Evolutionary conservation across 345 rosid species (phyloP), one percentile per base, ranked within the genome.

Genomic region (Lagerstroemia speciosa): DNA sequence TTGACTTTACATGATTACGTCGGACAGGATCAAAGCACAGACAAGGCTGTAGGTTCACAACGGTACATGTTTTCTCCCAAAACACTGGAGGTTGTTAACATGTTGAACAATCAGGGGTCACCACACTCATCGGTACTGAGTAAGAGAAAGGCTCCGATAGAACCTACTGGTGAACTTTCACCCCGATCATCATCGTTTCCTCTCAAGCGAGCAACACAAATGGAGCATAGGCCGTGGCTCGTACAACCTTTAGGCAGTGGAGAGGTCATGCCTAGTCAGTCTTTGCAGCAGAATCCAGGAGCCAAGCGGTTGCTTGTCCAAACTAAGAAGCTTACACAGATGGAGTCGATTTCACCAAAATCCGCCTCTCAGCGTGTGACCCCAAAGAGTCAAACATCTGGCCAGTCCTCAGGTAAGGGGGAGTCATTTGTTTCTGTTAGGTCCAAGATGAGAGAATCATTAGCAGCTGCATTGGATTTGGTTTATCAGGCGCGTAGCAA

Each of bases 211-310:
- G 62, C 82, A 63, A 78, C 76, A 26, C 89, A 86, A 7, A 52
- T 70, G 74, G 93, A 91, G 67, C 86, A 70, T 74, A 88, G 93
- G 75, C 99, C 98, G 41, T 94, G 98, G 99, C 75, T 91, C 76
- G 88, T 83, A 70, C 89, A 70, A 32, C 58, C 87, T 50, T 62
- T 76, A 32, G 65, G 78, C 34, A 76, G 74, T 71, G 79, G 68
- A 71, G 65, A 36, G 72, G 62, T 71, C 55, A 58, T 71, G 7
- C 81, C 81, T 67, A 64, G 72, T 69, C 90, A 78, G 48, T 74
- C 83, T 8, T 26, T 73, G 68, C 71, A 80, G n/a, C 77, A 66
- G 67, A 50, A 69, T 24, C 75, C 80, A 4, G 76, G 78, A 64
- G 77, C 80, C 53, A 94, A 79, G 70, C 78, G 58, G 45, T 69